Evolutionary conservation across 148 eudicot genomes (phyloP), one percentile per base, ranked within the genome.

Genomic region (Amaranthus palmeri): DNA sequence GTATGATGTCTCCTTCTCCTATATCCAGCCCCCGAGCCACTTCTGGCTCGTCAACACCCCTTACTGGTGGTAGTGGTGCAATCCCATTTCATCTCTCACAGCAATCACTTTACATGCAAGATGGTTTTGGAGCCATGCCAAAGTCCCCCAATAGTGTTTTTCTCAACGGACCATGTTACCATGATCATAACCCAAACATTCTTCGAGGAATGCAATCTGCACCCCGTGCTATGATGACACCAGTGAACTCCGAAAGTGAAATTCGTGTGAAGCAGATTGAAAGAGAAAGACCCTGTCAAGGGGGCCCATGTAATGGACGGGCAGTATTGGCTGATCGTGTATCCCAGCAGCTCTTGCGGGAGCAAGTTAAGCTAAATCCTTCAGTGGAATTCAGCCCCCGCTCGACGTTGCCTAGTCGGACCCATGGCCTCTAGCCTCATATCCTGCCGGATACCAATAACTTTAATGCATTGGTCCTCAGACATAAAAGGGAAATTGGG

Each of bases 1-100:
- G 98, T 67, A 81, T 85, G 78, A 77, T 88, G 83, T 83, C 98
- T 58, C 98, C 98, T 4, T 92, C 97, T 4, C 92, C 97, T 46
- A 87, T 95, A 76, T 89, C 90, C 63, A 95, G 96, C 77, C 99
- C 99, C 4, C 92, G 74, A 15, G 83, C 92, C 18, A 79, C 86
- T 12, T 95, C 99, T 18, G 96, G 99, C 50, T 72, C 99, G 17
- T 95, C 99, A 47, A 93, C 98, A 4, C 98, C 98, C 47, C 92
- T 87, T 66, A 83, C 96, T 3, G 86, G 95, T 17, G 85, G 86
- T 56, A 75, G 66, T 81, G 86, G 90, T 17, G 77, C 91, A 63
- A 82, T 89, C 71, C 90, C 91, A 49, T 84, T 84, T 81, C 84
- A 88, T 69, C 86, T 75, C 54, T 76, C 84, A 18, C 85, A 84